phyloP scores from a whole-genome alignment of 805 yeast species.

The Lachancea meyersii region DNA sequence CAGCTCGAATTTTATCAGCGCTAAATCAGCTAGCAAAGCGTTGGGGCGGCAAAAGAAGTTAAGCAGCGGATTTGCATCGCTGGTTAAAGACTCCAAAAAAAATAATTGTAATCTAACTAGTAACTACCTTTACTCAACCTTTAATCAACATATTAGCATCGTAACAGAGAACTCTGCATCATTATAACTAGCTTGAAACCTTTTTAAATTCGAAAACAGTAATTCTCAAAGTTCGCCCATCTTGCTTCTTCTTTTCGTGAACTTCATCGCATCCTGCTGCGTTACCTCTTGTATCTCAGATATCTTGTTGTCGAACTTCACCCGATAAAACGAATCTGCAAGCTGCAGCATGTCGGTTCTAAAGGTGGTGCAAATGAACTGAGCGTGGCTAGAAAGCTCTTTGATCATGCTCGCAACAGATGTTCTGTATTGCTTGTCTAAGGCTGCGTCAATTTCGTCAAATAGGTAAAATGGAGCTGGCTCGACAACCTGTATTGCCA shows the following conservation, averaged over 20 bases:
- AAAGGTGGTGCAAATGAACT: conserved; percentile 94
- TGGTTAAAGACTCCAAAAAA: conserved; percentile 43
- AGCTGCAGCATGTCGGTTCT: conserved; percentile 86
- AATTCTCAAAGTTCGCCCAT: conserved; percentile 10
- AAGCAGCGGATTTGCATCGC: conserved; percentile 44
- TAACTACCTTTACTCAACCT: background rate
- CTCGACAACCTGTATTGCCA: conserved; percentile 91
- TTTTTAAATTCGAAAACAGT: background rate
- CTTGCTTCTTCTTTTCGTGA: conserved; percentile 57
- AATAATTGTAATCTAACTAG: conserved; percentile 7
- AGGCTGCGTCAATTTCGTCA: conserved; percentile 94
- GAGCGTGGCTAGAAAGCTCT: conserved; percentile 62
- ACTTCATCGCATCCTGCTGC: conserved; percentile 68
- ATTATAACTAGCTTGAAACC: background rate
- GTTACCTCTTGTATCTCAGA: conserved; percentile 70
- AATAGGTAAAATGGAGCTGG: conserved; percentile 96
- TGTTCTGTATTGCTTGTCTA: conserved; percentile 85
- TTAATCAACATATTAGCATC: background rate
- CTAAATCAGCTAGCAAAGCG: conserved; percentile 40
- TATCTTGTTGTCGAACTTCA: conserved; percentile 72
- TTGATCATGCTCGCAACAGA: conserved; percentile 76
- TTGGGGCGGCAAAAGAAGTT: conserved; percentile 34
- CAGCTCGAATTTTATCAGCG: conserved; percentile 35
- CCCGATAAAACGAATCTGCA: conserved; percentile 85
- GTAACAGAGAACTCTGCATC: background rate